Base-by-base conservation (phyloP, 2,329 filamentous ascomycete genomes). In the Epichloe elymi region DNA sequence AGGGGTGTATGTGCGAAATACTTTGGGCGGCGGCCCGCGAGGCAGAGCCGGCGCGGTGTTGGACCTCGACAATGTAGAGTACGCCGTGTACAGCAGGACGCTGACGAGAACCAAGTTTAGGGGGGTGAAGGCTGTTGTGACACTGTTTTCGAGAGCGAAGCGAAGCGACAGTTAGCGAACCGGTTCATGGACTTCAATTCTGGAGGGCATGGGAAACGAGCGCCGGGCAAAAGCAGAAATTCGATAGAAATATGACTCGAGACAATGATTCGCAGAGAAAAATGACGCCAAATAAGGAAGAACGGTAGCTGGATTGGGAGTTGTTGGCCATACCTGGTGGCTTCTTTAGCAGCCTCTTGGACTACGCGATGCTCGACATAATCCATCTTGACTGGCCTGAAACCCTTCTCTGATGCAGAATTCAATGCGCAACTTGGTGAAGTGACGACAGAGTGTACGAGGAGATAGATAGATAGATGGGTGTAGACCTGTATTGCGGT, bases 1-100 rank as follows among this genome's bases (percentile, higher is more conserved):
- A 23, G 87, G 87, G 14, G 83, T 91, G 72, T 88, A 85, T 51
- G 76, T 83, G 52, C 70, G 70, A 73, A 85, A 85, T 59, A 86
- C 78, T 58, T 73, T 70, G 49, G 82, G 74, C 0, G 80, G 73
- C 5, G 76, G 65, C 43, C 79, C 72, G 55, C 72, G 71, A 43
- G 78, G 73, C 30, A 82, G 66, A 7, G 64, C 56, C 4, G 72
- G 59, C 6, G 70, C 65, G n/a, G 73, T 60, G 12, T 71, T 61
- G 2, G 78, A 74, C 48, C 74, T 72, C 58, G 80, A 65, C 56
- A 78, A 66, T 35, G 69, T 62, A 23, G 69, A 62, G 70, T 83
- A 84, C 60, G 75, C 62, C 15, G 79, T 76, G 71, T 83, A 80
- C 57, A 76, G 58, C 56, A 82, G 67, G 56, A 79, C 64, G 58